A percentile compares a stretch with the other conserved stretches of the same genome.
Evolutionary conservation across 108 stramenopile genomes (phyloP).

Genomic region (Bacterosira constricta): DNA sequence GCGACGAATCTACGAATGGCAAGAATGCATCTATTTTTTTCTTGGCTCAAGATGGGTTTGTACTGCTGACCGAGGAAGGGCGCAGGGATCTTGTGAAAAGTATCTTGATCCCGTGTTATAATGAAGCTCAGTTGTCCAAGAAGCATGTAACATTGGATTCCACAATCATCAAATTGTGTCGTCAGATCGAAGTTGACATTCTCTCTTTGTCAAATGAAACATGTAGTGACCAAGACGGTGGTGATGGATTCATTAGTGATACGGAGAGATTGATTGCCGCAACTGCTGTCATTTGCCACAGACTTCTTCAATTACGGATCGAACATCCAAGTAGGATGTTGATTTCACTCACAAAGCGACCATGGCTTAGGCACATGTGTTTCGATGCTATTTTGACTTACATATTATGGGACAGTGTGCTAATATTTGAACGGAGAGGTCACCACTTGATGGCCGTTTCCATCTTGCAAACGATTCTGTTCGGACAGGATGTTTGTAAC

Average conservation of each 20-base stretch:
- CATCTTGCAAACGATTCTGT: constrained; percentile 49
- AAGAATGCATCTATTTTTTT: neutral
- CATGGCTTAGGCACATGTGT: constrained; percentile 84
- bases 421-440: constrained; percentile 66
- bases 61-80: constrained; percentile 25
- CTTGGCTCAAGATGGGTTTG: constrained; percentile 6
- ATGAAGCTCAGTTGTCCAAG: neutral
- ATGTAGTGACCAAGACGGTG: neutral
- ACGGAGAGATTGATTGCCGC: constrained; percentile 65
- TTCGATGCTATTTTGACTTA: constrained; percentile 78
- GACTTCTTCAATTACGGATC: constrained; percentile 51
- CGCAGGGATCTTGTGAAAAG: constrained; percentile 16
- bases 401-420: constrained; percentile 76
- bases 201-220: constrained; percentile 1
- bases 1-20: neutral
- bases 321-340: constrained; percentile 9
- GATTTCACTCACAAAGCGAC: constrained; percentile 20
- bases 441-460: constrained; percentile 49
- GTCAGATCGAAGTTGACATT: constrained; percentile 23
- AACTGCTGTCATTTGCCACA: constrained; percentile 46
- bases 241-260: constrained; percentile 42
- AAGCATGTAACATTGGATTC: neutral
- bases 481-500: constrained; percentile 37
- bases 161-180: neutral
- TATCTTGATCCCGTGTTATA: constrained; percentile 10